Evolutionary conservation across 441 rosid species (phyloP).

Genomic region (Gossypium schwendimanii): DNA sequence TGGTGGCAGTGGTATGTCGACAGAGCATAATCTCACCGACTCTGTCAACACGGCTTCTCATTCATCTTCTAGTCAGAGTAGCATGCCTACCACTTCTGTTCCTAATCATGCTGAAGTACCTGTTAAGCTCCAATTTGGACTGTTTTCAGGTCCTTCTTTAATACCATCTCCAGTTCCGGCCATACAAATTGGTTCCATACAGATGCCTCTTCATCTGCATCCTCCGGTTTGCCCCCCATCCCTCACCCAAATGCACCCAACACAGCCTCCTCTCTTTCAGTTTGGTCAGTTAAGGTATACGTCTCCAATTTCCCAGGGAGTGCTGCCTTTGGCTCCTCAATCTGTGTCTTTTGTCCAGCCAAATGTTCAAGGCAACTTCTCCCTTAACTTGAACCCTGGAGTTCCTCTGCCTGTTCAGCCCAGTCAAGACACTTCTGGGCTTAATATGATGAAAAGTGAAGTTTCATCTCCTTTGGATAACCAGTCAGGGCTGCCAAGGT

Average conservation of each 20-base stretch:
- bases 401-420: constrained; percentile 36
- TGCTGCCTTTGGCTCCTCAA: constrained; percentile 62
- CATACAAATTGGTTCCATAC: constrained; percentile 97
- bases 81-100: constrained; percentile 32
- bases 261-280: constrained; percentile 78
- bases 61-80: constrained; percentile 42
- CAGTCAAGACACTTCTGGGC: constrained; percentile 32
- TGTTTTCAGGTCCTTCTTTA: constrained; percentile 86
- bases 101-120: constrained; percentile 56
- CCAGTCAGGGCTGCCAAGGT: constrained; percentile 41
- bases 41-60: constrained; percentile 23
- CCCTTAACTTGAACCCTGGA: constrained; percentile 48
- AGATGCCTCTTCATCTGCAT: constrained; percentile 96
- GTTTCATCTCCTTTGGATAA: constrained; percentile 31
- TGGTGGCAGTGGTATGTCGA: constrained; percentile 27
- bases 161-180: constrained; percentile 94
- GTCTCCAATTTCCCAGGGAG: constrained; percentile 71
- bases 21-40: constrained; percentile 31
- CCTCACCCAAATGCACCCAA: constrained; percentile 49
- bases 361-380: constrained; percentile 34
- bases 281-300: constrained; percentile 83
- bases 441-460: constrained; percentile 1
- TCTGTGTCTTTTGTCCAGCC: constrained; percentile 51
- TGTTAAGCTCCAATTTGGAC: constrained; percentile 82
- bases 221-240: constrained; percentile 66